Evolutionary conservation across 345 rosid species (phyloP).

Genomic region (Lagerstroemia speciosa): DNA sequence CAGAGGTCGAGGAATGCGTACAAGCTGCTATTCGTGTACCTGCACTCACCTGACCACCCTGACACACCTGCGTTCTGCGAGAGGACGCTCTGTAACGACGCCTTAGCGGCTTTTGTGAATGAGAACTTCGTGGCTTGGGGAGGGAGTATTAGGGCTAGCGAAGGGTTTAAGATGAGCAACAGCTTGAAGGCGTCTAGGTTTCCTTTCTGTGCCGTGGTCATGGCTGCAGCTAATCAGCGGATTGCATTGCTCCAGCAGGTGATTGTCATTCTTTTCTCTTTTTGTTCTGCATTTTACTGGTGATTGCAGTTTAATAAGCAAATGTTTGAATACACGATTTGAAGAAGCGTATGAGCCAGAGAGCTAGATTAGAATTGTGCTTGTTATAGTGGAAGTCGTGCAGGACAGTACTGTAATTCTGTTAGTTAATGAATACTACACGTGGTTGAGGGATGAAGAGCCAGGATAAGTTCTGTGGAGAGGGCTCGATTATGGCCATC

Average conservation of each 20-base stretch:
- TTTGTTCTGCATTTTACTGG: background rate
- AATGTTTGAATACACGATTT: background rate
- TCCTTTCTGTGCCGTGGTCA: conserved; percentile 95
- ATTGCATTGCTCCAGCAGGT: conserved; percentile 96
- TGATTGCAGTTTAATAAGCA: background rate
- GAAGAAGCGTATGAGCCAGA: background rate
- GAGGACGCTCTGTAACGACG: conserved; percentile 64
- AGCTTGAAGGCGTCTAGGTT: conserved; percentile 93
- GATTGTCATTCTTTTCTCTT: background rate
- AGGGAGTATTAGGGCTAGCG: conserved; percentile 88
- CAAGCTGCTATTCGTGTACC: conserved; percentile 76
- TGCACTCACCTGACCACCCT: conserved; percentile 97
- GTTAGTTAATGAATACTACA: background rate
- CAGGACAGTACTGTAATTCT: background rate
- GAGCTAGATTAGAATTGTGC: background rate
- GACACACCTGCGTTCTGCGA: conserved; percentile 73
- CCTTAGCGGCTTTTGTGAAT: conserved; percentile 54
- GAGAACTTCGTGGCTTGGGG: conserved; percentile 97
- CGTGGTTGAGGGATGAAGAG: background rate
- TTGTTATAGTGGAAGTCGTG: background rate
- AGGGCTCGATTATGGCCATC: background rate
- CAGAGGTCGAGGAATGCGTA: conserved; percentile 66
- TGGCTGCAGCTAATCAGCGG: conserved; percentile 92
- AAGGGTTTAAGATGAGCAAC: conserved; percentile 98
- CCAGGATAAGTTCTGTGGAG: background rate